Conservation (phyloP, 176 grass and related monocot species). For the Urochloa ruziziensis region DNA sequence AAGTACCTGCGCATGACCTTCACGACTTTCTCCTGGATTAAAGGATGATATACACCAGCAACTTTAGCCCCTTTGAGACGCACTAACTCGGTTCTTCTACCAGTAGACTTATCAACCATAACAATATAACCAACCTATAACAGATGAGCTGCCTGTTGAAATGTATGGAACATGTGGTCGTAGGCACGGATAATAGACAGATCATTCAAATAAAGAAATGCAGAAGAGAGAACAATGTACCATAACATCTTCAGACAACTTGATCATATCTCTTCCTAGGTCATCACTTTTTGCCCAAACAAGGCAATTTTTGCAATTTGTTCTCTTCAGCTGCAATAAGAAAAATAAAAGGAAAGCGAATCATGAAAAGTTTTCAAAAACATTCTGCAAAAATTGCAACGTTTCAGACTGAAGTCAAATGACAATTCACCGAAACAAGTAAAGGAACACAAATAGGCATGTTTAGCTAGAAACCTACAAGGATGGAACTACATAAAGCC, state of each 20-base stretch:
- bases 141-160: not conserved
- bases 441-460: not conserved
- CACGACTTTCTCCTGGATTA: slow-evolving; percentile 64
- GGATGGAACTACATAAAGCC: not conserved
- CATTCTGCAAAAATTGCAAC: not conserved
- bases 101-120: slow-evolving; percentile 73
- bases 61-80: slow-evolving; percentile 77
- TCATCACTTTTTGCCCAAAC: slow-evolving; percentile 83
- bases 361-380: not conserved
- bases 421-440: slow-evolving; percentile 14
- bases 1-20: slow-evolving; percentile 60
- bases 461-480: not conserved
- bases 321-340: slow-evolving; percentile 59
- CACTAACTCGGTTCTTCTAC: slow-evolving; percentile 54
- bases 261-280: slow-evolving; percentile 57
- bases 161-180: not conserved
- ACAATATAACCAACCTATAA: slow-evolving; percentile 94
- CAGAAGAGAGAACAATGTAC: slow-evolving; percentile 35
- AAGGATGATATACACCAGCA: slow-evolving; percentile 77
- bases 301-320: slow-evolving; percentile 66
- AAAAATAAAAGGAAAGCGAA: not conserved
- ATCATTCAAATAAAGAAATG: not conserved
- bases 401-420: not conserved
- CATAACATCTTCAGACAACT: slow-evolving; percentile 55
- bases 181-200: not conserved